Percentiles rank a stretch among this genome's conserved stretches.
Evolutionary conservation across 352 stramenopile species (phyloP).

Genomic region (Phytophthora pseudosyringae): DNA sequence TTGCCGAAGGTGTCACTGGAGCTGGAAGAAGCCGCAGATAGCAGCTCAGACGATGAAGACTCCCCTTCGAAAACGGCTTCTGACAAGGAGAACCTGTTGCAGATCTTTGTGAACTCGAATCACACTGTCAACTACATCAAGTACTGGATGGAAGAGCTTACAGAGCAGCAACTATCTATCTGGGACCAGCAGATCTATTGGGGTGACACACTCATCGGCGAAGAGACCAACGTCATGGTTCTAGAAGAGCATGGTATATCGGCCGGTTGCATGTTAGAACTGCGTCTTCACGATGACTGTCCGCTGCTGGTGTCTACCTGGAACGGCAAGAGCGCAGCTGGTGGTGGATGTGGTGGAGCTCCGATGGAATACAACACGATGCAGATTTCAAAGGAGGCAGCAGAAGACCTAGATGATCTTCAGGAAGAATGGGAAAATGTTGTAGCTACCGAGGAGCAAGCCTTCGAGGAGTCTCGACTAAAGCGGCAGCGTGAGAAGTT

Average conservation of each 20-base stretch:
- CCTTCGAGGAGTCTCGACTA: conserved; percentile 55
- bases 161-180: conserved; percentile 79
- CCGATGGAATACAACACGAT: conserved; percentile 78
- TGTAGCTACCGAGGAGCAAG: conserved; percentile 58
- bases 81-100: conserved; percentile 45
- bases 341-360: conserved; percentile 26
- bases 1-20: conserved; percentile 74
- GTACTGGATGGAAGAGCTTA: conserved; percentile 83
- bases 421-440: conserved; percentile 75
- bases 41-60: conserved; percentile 40
- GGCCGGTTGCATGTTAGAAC: conserved; percentile 67
- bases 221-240: conserved; percentile 76
- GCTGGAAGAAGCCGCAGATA: conserved; percentile 58
- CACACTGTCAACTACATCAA: conserved; percentile 87
- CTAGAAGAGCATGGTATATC: conserved; percentile 76
- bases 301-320: conserved; percentile 71
- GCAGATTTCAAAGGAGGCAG: conserved; percentile 84
- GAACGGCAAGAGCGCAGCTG: conserved; percentile 56
- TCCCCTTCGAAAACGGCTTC: neutral
- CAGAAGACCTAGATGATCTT: conserved; percentile 76
- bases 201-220: conserved; percentile 77
- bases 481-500: conserved; percentile 63
- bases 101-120: conserved; percentile 65
- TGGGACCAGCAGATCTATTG: conserved; percentile 86
- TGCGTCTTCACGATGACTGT: conserved; percentile 81